These are phyloP conservation scores for Lactarius deliciosus DNA, from an alignment of 768 basidiomycete species.

Conservation along the genomic window DNA sequence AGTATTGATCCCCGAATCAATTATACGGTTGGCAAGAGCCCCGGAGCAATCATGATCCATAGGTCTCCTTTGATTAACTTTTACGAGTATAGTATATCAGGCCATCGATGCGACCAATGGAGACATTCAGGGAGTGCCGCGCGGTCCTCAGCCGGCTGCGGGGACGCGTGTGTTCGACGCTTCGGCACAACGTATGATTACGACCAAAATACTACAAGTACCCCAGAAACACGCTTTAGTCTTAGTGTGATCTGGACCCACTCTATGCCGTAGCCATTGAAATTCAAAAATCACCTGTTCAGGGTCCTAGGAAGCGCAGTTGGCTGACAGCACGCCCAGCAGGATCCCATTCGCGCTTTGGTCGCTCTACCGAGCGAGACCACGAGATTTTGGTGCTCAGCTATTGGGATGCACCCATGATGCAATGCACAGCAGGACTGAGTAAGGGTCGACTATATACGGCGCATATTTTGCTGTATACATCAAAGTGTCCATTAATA, in stretches of 20 bases:
- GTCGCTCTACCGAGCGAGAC: neutral
- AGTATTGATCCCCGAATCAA: no score
- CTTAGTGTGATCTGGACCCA: neutral
- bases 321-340: no score
- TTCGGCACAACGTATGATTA: neutral
- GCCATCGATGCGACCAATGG: neutral
- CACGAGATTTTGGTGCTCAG: neutral
- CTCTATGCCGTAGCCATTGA: neutral
- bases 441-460: neutral
- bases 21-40: no score
- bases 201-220: neutral
- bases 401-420: neutral
- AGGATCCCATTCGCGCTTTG: no score
- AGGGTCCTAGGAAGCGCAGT: neutral
- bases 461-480: neutral
- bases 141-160: neutral
- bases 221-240: no score
- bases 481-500: conserved; percentile 6
- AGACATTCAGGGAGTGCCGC: neutral
- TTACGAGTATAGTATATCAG: no score
- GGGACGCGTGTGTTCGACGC: neutral
- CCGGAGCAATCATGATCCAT: no score
- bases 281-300: neutral
- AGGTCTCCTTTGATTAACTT: no score
- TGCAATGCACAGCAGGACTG: neutral